Evolutionary conservation across 805 yeast genomes (phyloP).

Genomic region (Pichia ethanolica): DNA sequence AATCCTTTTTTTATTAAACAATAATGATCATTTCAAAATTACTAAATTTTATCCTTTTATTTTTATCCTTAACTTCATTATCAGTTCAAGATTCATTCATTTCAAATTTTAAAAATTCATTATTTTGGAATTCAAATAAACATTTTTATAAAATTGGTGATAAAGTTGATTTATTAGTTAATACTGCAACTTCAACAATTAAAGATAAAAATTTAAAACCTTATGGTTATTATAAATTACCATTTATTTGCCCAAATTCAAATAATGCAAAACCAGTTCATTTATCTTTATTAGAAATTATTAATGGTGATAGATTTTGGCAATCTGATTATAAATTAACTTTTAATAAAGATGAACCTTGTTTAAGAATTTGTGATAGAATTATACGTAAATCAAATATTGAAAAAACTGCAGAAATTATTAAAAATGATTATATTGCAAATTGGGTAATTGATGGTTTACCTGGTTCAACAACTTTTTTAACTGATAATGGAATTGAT

Average conservation of each 20-base stretch:
- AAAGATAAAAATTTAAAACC: conserved; percentile 51
- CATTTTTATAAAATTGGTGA: conserved; percentile 44
- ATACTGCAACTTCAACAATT: conserved; percentile 71
- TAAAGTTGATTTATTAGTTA: conserved; percentile 59
- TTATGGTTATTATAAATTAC: conserved; percentile 66
- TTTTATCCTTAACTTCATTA: neutral
- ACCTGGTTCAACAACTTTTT: conserved; percentile 84
- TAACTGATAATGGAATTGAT: conserved; percentile 44
- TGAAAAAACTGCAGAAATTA: conserved; percentile 50
- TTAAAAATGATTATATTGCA: conserved; percentile 63
- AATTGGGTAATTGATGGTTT: conserved; percentile 81
- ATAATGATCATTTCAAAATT: neutral
- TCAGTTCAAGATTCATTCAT: neutral
- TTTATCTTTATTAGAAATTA: conserved; percentile 65
- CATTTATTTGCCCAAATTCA: conserved; percentile 71
- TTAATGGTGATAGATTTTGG: conserved; percentile 77
- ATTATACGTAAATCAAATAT: conserved; percentile 45
- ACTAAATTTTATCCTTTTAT: neutral
- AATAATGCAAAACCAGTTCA: conserved; percentile 49
- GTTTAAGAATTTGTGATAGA: conserved; percentile 63
- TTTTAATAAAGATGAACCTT: conserved; percentile 59
- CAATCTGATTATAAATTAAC: conserved; percentile 59
- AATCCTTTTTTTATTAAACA: too few relatives aligned
- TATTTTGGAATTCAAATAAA: conserved; percentile 25
- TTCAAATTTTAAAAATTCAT: neutral